A percentile compares a stretch with the other conserved stretches of the same genome.
These are phyloP conservation scores for Encephalitozoon hellem DNA, from an alignment of 371 early-diverging fungal genomes.

Conservation along the genomic window DNA sequence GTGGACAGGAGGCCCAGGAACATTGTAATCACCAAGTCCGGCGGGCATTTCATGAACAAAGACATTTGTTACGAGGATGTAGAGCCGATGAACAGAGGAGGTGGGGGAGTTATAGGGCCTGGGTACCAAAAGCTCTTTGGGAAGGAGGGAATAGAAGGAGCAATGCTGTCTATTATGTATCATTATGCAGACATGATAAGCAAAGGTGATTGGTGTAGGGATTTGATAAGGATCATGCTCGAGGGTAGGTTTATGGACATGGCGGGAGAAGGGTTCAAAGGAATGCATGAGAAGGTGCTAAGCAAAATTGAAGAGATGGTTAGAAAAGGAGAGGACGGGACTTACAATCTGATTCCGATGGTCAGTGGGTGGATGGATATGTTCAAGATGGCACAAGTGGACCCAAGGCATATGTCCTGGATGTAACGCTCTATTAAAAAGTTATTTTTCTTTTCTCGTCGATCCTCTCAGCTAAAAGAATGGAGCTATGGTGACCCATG, in stretches of 20 bases:
- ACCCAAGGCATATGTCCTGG: not conserved
- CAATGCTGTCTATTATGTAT: conserved; percentile 46
- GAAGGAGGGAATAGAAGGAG: conserved; percentile 51
- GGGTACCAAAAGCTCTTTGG: conserved; percentile 47
- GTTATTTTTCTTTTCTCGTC: not conserved
- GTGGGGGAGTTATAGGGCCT: conserved; percentile 45
- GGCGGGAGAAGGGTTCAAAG: not conserved
- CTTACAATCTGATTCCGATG: conserved; percentile 2
- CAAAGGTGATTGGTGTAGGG: conserved; percentile 26
- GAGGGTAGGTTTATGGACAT: not conserved
- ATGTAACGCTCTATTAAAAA: not conserved
- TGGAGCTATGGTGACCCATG: not conserved
- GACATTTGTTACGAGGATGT: conserved; percentile 30
- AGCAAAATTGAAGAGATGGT: not conserved
- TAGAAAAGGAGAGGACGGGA: not conserved
- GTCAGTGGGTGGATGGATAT: conserved; percentile 2
- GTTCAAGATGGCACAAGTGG: not conserved
- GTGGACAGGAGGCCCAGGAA: conserved; percentile 35
- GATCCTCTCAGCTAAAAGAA: not conserved
- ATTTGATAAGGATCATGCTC: not conserved
- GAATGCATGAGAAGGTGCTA: not conserved
- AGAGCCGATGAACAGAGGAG: not conserved
- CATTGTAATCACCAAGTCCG: conserved; percentile 11
- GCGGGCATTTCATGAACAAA: conserved; percentile 34
- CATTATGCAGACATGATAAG: conserved; percentile 16